Base-by-base conservation (phyloP, 192 early-diverging fungal species). In the Linnemannia elongata region DNA sequence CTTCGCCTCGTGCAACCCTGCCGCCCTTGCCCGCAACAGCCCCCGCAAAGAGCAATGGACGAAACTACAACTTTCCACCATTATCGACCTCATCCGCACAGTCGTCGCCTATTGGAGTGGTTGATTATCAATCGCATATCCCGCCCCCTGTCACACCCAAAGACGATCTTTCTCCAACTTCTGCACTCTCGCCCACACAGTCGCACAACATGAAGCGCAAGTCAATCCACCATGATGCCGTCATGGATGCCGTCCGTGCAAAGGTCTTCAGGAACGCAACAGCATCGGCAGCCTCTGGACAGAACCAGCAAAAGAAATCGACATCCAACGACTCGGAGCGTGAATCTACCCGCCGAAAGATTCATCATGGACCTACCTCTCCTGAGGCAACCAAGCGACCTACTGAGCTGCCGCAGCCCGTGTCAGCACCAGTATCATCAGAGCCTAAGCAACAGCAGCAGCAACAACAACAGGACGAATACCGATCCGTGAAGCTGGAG, bases 181-280 rank as follows among this genome's bases (percentile, higher is more conserved):
- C 85, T 9, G 80, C 85, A 1, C 75, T 87, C 15, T 87, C 85
- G 44, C 85, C 85, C 17, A 81, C 80, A 20, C 63, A 42, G 57
- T 52, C 55, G 42, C 77, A 55, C 8, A 72, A 74, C 30, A 17
- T 75, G 74, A 90, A 87, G 20, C 78, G 77, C 42, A 90, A 86
- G 76, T 90, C 76, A 9, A 82, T 90, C 47, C 77, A 87, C 27
- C 89, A 90, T 72, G 89, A 90, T 60, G 87, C 87, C 30, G 81
- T 90, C 45, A 90, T 90, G 89, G 89, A 90, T 45, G 89, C 89
- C 7, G 76, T 90, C 27, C 79, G 89, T 24, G 79, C 83, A 24
- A 90, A 90, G 60, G 89, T 90, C 0, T 72, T 83, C 60, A 47
- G 83, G 38, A 90, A 90, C 66, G 86, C 85, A 18, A 9, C 81